Evolutionary conservation across 805 yeast genomes (phyloP), one percentile per base, ranked within the genome.

Genomic region (Ogataea neopini): DNA sequence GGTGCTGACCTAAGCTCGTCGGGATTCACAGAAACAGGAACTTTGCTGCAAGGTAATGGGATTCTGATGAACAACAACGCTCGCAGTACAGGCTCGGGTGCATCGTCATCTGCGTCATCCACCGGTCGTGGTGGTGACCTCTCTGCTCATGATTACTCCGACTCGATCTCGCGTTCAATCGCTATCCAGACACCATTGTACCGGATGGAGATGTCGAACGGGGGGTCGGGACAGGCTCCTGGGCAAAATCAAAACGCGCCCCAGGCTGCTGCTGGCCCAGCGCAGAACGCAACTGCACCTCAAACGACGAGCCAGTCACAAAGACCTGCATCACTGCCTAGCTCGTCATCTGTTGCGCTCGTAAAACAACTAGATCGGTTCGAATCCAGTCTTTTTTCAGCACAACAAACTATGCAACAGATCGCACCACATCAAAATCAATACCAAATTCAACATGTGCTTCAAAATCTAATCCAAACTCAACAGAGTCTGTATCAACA

Each of bases 101-200:
- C 55, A 30, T 40, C 52, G n/a, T 40, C 56, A 6, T 42, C 51
- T 19, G 41, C 40, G 11, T 43, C 54, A 6, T 50, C 57, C 6
- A 43, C 26, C 14, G 54, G 54, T 11, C 54, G 50, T 4, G 43
- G 42, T 19, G 52, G 50, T 6, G 53, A 47, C 7, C 48, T 50
- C 11, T 19, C 40, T 1, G 25, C 43, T 4, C 56, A 53, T 38
- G 60, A 55, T 33, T 58, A 58, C 35, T 49, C 58, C 1, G 62
- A 57, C 44, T 41, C 57, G 23, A 23, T 52, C 13, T 45, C 61
- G 4, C 47, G 61, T 30, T 48, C 54, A 9, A 49, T 57, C 1
- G 59, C 62, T 23, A 49, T 52, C 2, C 56, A 55, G 19, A 58
- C 62, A 8, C 62, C 62, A 3, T 42, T 57, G 22, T 58, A 57